Evolutionary conservation across 2,329 filamentous ascomycete species (phyloP), one percentile per base, ranked within the genome.

Genomic region (Phialocephala sp.): DNA sequence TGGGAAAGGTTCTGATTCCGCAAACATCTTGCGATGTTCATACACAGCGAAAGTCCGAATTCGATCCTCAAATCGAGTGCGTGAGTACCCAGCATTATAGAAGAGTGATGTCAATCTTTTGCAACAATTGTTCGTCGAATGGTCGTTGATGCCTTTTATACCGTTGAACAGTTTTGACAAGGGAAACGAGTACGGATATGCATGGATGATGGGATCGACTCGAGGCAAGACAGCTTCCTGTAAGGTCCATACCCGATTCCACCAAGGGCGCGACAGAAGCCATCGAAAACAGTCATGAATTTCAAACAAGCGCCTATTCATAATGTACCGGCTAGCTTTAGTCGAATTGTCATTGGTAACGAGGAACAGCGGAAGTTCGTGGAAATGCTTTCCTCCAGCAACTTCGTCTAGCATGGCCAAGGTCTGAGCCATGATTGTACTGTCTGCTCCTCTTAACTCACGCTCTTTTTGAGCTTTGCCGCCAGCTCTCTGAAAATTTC

Each of bases 201-300:
- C 37, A 41, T 41, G 37, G 3, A 41, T 41, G 37, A 41, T 41
- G 9, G 37, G 37, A 41, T 41, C 37, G 11, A 60, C 58, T 27
- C 32, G 20, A 18, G 58, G 58, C 22, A 60, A 60, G 39, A 60
- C 58, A 5, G 58, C 58, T 47, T 60, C 58, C 20, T 60, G 58
- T 60, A 60, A 50, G 12, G 58, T 60, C 58, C 58, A 50, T 14
- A 60, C 58, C 1, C 58, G 58, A 20, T 14, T 47, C 58, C 58
- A 60, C 58, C 58, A 60, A 2, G 58, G 39, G 15, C 58, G 58
- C 5, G 24, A 45, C 9, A 60, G 11, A 32, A 60, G 4, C 58
- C 58, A 60, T 32, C 24, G 36, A 14, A 47, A 15, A 32, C 58
- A 60, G 35, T 59, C 58, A n/a, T 27, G 20, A 41, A 41, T 41